Conservation (phyloP, 2,329 filamentous ascomycete genomes). For the Colletotrichum tofieldiae region DNA sequence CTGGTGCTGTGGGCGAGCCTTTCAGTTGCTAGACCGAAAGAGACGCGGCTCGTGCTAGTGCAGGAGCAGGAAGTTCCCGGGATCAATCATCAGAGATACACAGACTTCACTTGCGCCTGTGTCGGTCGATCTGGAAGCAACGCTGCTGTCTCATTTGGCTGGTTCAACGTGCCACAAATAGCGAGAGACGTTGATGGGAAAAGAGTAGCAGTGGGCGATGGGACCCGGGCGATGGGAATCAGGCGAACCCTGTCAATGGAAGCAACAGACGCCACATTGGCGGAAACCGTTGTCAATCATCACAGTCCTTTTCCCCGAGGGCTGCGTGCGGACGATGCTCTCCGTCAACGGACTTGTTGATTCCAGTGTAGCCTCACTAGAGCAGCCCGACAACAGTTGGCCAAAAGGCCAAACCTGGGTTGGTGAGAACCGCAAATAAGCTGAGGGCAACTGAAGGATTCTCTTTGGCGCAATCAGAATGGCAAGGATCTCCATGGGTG, state of each 20-base stretch:
- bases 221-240: background rate
- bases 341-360: background rate
- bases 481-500: conserved; percentile 5
- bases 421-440: too few relatives aligned
- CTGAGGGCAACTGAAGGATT: background rate
- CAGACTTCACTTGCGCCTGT: background rate
- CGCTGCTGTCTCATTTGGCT: background rate
- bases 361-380: background rate
- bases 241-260: background rate
- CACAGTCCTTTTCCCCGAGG: too few relatives aligned
- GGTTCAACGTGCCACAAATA: background rate
- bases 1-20: conserved; percentile 26
- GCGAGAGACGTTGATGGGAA: too few relatives aligned
- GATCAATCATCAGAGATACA: background rate
- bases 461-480: background rate
- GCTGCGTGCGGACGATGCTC: background rate
- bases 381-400: background rate
- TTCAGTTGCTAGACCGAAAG: conserved; percentile 31
- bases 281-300: background rate
- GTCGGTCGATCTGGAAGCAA: background rate
- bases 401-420: background rate
- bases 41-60: background rate
- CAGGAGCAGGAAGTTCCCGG: too few relatives aligned
- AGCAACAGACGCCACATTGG: background rate
- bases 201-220: background rate